phyloP scores from a whole-genome alignment of 192 early-diverging fungal species.

The Coemansia guatemalensis region DNA sequence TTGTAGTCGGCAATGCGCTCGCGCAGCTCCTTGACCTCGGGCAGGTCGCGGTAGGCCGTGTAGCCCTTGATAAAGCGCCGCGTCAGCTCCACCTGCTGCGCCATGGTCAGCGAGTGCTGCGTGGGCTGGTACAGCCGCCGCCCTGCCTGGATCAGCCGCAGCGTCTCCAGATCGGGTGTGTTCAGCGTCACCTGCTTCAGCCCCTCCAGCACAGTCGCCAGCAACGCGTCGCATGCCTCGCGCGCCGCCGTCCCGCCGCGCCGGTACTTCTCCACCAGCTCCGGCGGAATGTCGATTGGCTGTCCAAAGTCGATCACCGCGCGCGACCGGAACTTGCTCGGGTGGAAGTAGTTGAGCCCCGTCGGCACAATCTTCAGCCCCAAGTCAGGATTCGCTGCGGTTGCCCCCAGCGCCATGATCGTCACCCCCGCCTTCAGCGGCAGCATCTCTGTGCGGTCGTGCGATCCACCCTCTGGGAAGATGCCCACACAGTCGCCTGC shows the following conservation, averaged over 20 bases:
- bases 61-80: conserved; percentile 87
- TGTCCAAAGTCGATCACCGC: conserved; percentile 98
- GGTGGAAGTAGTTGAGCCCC: conserved; percentile 95
- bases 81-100: conserved; percentile 85
- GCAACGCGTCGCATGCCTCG: conserved; percentile 73
- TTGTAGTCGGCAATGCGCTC: conserved; percentile 83
- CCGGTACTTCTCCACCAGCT: conserved; percentile 82
- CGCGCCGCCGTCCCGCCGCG: conserved; percentile 81
- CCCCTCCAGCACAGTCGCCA: conserved; percentile 75
- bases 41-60: conserved; percentile 76
- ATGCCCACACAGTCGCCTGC: conserved; percentile 83
- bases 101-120: conserved; percentile 80
- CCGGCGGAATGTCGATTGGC: conserved; percentile 74
- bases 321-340: conserved; percentile 90
- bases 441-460: conserved; percentile 94
- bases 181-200: conserved; percentile 90
- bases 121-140: conserved; percentile 88
- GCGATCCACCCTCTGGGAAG: conserved; percentile 98
- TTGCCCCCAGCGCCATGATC: conserved; percentile 86
- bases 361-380: conserved; percentile 93
- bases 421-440: conserved; percentile 91
- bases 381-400: conserved; percentile 77
- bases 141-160: conserved; percentile 86
- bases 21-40: conserved; percentile 76
- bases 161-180: conserved; percentile 88